Percentiles rank a stretch among this genome's conserved stretches.
Evolutionary conservation across 2,329 filamentous ascomycete species (phyloP).

Genomic region (Verticillium isaacii): DNA sequence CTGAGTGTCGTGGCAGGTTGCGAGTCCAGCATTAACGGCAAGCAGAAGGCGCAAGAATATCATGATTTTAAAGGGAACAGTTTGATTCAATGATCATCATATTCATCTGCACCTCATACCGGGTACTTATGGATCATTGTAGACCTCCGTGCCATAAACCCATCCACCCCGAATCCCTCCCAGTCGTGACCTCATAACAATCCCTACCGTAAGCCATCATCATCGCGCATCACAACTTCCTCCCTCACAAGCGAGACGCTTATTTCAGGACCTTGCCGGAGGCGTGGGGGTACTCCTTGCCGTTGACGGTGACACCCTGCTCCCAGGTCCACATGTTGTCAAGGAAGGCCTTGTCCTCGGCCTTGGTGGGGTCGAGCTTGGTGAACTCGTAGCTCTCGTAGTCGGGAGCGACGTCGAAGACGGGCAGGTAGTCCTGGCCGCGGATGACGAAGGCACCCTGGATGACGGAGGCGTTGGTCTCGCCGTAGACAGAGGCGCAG

Average conservation of each 20-base stretch:
- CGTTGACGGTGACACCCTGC: slow-evolving; percentile 70
- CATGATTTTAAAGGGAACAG: neutral
- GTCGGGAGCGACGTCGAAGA: slow-evolving; percentile 96
- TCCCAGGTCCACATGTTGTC: slow-evolving; percentile 91
- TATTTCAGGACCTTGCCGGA: slow-evolving; percentile 99
- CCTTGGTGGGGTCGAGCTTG: slow-evolving; percentile 88
- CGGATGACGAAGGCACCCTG: slow-evolving; percentile 93
- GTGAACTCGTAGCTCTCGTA: slow-evolving; percentile 94
- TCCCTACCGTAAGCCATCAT: slow-evolving; percentile 26
- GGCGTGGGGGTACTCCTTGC: slow-evolving; percentile 85
- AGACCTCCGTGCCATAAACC: slow-evolving; percentile 11
- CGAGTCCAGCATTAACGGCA: too few species aligned
- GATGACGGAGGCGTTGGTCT: slow-evolving; percentile 84
- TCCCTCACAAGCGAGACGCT: slow-evolving; percentile 23
- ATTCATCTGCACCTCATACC: neutral
- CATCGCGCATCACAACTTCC: slow-evolving; percentile 15
- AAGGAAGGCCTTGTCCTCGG: slow-evolving; percentile 80
- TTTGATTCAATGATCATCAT: neutral
- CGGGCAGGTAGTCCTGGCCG: slow-evolving; percentile 78
- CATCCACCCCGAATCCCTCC: slow-evolving; percentile 16
- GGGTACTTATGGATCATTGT: neutral
- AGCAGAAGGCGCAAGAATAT: too few species aligned
- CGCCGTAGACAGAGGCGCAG: slow-evolving; percentile 80
- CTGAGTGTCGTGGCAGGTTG: too few species aligned
- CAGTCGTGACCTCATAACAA: slow-evolving; percentile 20